Base-by-base conservation (phyloP, 768 basidiomycete species). In the Chalciporus piperatus region DNA sequence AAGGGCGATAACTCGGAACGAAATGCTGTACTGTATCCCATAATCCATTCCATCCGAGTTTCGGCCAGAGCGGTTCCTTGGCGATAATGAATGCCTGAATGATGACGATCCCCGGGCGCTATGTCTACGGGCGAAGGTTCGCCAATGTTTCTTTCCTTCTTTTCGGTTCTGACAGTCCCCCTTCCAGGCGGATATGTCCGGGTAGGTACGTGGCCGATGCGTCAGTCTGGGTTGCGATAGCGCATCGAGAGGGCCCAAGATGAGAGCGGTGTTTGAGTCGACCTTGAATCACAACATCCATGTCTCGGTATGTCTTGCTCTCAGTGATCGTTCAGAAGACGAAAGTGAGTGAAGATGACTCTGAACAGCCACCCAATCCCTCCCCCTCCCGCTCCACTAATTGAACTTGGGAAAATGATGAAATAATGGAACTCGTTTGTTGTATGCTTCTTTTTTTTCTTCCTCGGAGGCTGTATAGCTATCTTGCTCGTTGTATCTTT, bases 131-230 rank as follows among this genome's bases (percentile, higher is more conserved):
- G 8, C 7, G 33, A 9, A 35, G 33, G 33, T 35, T 35, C 33
- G 33, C 16, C 16, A 35, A 35, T 35, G 33, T 35, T 35, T 35
- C 33, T 16, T 35, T n/a, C 33, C 13, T 35, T 35, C 16, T 3
- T 30, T 16, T 35, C 33, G 14, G 33, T 35, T 14, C 4, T 35
- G 33, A 35, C 6, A 35, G 16, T 7, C 4, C 14, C 16, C 7
- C 8, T 35, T n/a, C 33, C n/a, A 35, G 33, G 16, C 33, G 33
- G 33, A 35, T 10, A n/a, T 28, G 12, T n/a, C 7, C 35, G 55
- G 57, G 57, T 11, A 46, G 41, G 11, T n/a, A 51, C 19, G 22
- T 25, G 11, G 57, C 53, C 2, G 53, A 58, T 45, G 47, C 49
- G 4, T 54, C 45, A 12, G 3, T 55, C 4, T 58, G 56, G 57